These are phyloP conservation scores for Arthroderma sp. DNA, from an alignment of 2,329 filamentous ascomycete species.

Conservation along the genomic window DNA sequence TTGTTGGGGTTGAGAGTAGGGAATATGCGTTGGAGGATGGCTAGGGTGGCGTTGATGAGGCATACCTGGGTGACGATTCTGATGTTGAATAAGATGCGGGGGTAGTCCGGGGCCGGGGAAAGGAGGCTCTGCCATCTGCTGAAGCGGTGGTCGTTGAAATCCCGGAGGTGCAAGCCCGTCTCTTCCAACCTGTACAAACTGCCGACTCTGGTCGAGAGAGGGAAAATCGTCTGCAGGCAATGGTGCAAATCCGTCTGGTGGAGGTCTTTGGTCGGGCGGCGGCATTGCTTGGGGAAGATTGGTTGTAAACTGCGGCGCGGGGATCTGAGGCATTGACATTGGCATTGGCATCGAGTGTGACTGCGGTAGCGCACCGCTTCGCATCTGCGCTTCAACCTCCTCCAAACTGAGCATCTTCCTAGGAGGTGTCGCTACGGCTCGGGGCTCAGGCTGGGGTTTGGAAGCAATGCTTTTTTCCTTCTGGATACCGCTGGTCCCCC, in stretches of 20 bases:
- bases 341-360: constrained; percentile 17
- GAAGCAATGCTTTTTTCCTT: constrained; percentile 22
- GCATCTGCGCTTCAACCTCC: constrained; percentile 91
- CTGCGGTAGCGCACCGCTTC: constrained; percentile 24
- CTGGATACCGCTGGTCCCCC: constrained; percentile 59
- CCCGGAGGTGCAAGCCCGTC: constrained; percentile 24
- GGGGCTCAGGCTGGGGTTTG: constrained; percentile 2
- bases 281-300: not conserved
- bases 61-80: constrained; percentile 49
- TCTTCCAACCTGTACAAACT: constrained; percentile 23
- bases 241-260: constrained; percentile 11
- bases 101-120: constrained; percentile 34
- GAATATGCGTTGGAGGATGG: constrained; percentile 22
- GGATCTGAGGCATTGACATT: constrained; percentile 11
- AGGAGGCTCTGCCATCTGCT: constrained; percentile 28
- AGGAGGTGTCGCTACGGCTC: constrained; percentile 19
- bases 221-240: constrained; percentile 35
- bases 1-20: constrained; percentile 25
- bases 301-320: constrained; percentile 3
- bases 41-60: constrained; percentile 23
- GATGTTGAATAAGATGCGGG: constrained; percentile 44
- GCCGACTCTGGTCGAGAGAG: constrained; percentile 37
- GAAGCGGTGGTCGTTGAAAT: constrained; percentile 23
- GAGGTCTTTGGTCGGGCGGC: constrained; percentile 5
- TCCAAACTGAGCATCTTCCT: constrained; percentile 90